Evolutionary conservation across 192 early-diverging fungal genomes (phyloP).

Genomic region (Linnemannia hyalina): DNA sequence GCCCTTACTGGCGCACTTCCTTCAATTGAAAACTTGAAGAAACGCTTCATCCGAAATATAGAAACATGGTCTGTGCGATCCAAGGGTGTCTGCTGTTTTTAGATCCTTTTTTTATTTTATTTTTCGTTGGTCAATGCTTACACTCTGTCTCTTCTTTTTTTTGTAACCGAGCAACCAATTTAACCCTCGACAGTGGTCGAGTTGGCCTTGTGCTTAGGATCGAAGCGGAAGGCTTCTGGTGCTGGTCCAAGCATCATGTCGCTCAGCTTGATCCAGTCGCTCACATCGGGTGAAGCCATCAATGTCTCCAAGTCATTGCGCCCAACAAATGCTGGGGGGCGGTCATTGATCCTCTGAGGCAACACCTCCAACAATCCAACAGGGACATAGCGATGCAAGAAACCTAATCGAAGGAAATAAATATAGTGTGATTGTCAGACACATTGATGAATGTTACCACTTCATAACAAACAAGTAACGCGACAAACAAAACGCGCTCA

Average conservation of each 20-base stretch:
- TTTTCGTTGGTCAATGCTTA: not conserved
- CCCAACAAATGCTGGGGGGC: conserved; percentile 88
- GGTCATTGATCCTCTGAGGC: conserved; percentile 93
- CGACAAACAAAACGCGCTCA: not conserved
- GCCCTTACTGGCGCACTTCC: not conserved
- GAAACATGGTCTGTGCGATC: conserved; percentile 3
- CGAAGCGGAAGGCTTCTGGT: conserved; percentile 87
- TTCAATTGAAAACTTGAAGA: not conserved
- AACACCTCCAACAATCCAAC: conserved; percentile 92
- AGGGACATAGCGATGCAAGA: conserved; percentile 83
- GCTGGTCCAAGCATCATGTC: conserved; percentile 94
- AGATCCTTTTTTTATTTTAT: not conserved
- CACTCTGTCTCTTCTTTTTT: not conserved
- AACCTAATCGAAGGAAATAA: conserved; percentile 34
- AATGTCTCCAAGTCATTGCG: conserved; percentile 95
- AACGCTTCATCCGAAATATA: not conserved
- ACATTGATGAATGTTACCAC: not conserved
- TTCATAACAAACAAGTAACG: not conserved
- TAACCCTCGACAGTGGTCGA: conserved; percentile 62
- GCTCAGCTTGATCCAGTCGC: conserved; percentile 94
- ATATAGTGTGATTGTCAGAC: conserved; percentile 63
- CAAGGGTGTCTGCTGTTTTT: not conserved
- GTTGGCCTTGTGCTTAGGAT: conserved; percentile 96
- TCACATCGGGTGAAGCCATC: conserved; percentile 83
- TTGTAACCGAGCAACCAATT: not conserved